These are phyloP conservation scores for Leishmania turanica DNA, from an alignment of 208 protist genomes.

Conservation along the genomic window DNA sequence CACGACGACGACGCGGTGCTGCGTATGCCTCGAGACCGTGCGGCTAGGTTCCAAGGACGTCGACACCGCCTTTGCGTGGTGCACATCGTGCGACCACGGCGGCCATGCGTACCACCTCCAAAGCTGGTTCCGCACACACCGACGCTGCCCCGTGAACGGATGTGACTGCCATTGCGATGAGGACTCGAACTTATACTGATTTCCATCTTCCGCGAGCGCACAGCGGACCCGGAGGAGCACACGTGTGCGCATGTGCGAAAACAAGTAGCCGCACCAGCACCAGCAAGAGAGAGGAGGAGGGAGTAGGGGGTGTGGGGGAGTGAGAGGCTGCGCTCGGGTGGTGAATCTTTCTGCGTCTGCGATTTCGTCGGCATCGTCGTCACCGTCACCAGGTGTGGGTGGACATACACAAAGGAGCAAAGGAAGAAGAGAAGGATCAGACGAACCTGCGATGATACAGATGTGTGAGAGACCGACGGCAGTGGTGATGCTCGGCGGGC, in stretches of 20 bases:
- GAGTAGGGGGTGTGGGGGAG: neutral
- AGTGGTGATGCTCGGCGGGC: neutral
- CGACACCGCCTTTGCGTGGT: constrained; percentile 65
- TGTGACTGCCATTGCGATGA: constrained; percentile 83
- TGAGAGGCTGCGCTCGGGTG: neutral
- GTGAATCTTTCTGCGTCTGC: neutral
- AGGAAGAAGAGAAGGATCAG: neutral
- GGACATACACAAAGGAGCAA: neutral
- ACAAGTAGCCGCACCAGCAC: neutral
- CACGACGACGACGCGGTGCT: constrained; percentile 40
- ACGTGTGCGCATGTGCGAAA: neutral
- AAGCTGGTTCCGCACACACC: constrained; percentile 80
- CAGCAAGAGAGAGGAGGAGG: neutral
- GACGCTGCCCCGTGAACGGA: constrained; percentile 65
- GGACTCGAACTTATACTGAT: constrained; percentile 44
- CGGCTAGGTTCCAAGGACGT: constrained; percentile 26
- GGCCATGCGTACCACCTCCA: constrained; percentile 82
- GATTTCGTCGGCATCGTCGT: neutral
- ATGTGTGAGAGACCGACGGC: neutral
- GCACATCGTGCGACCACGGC: constrained; percentile 79
- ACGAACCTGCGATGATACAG: neutral
- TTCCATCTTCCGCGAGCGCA: neutral
- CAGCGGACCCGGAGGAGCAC: neutral
- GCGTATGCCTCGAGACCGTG: constrained; percentile 59
- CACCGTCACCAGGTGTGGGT: neutral